Percentiles rank a stretch among this genome's conserved stretches.
These are phyloP conservation scores for Metschnikowia reukaufii DNA, from an alignment of 805 yeast species.

Conservation along the genomic window DNA sequence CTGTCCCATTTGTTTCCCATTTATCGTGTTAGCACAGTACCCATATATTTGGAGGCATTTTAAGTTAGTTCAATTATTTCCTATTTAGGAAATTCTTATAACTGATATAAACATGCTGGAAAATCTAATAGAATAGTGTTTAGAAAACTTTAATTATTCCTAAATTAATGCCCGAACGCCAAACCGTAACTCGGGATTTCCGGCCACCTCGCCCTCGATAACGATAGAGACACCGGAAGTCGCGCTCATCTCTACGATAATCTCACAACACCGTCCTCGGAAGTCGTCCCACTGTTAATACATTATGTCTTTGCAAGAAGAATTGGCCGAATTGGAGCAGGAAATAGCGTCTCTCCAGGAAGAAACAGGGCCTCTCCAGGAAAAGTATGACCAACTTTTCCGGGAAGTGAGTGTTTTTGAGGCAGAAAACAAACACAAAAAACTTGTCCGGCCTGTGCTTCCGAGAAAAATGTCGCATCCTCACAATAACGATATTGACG, in stretches of 20 bases:
- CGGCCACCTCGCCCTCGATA: neutral
- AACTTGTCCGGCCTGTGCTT: conserved; percentile 11
- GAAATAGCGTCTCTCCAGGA: conserved; percentile 16
- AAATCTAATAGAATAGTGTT: too few species aligned
- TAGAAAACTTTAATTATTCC: too few species aligned
- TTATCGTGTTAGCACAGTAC: too few species aligned
- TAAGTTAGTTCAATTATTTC: too few species aligned
- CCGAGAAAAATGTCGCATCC: neutral
- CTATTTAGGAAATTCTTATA: too few species aligned
- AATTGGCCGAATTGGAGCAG: conserved; percentile 10
- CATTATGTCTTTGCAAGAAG: conserved; percentile 13
- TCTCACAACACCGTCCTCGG: neutral
- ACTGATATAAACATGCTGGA: too few species aligned
- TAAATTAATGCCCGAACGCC: too few species aligned
- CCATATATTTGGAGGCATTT: too few species aligned
- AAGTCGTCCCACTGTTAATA: neutral
- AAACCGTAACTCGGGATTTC: neutral
- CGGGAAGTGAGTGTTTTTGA: conserved; percentile 18
- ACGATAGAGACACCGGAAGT: neutral
- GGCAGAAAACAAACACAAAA: conserved; percentile 14
- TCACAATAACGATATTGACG: conserved; percentile 12
- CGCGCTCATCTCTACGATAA: neutral
- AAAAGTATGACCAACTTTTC: conserved; percentile 12
- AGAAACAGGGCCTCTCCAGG: conserved; percentile 15
- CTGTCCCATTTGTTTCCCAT: neutral